Base-by-base conservation (phyloP, 1,284 basidiomycete species). In the Coniferiporia sulphurascens region DNA sequence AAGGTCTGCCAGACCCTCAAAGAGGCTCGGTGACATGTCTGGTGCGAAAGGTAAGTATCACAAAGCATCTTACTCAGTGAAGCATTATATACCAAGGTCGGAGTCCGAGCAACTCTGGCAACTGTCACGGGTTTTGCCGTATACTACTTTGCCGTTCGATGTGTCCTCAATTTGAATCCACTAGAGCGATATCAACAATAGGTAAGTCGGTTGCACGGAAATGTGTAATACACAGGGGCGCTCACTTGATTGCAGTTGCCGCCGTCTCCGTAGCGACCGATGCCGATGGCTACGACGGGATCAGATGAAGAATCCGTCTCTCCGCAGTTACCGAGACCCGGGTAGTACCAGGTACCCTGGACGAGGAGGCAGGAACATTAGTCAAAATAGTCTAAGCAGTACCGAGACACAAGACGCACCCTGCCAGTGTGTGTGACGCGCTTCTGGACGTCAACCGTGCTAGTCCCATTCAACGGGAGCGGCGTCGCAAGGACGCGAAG, bases 401-500 rank as follows among this genome's bases (percentile, higher is more conserved):
- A 27, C 27, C 27, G 27, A 27, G 27, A 27, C 27, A 27, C 27
- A 44, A 32, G 64, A 72, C 79, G 65, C 66, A 84, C 84, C 64
- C 71, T 70, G 45, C 84, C 83, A 17, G 61, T 65, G 65, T 76
- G 78, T 4, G 75, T 73, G 50, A 72, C 62, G 52, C 85, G 78
- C 69, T 79, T 82, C 62, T 78, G 76, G 46, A 84, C 72, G 36
- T 57, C 57, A 41, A 70, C 67, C 10, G 68, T 61, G 8, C 68
- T 43, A 38, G 65, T 54, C 22, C 63, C 69, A 52, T 65, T 64
- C 55, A 34, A 56, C 50, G 76, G 71, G 32, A 84, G 65, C 35
- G 85, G 85, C 27, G 78, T 69, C 13, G 80, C 80, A 64, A 79
- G 65, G 46, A 72, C 67, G 60, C 74, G 64, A 61, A 78, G 65